Base-by-base conservation (phyloP, 495 filamentous ascomycete genomes). In the Neurospora sp. region DNA sequence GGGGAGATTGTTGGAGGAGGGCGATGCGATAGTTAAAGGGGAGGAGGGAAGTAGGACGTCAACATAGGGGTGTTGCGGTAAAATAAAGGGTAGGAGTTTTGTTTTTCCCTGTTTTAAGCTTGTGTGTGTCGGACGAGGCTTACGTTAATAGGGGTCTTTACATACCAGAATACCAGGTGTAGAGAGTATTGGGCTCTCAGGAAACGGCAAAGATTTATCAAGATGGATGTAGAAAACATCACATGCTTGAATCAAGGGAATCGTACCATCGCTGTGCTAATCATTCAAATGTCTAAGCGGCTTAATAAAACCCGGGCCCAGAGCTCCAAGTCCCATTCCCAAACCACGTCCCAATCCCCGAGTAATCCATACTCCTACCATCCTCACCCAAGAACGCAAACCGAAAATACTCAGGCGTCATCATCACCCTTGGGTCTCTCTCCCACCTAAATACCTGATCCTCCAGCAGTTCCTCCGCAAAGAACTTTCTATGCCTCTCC, bases 1-100 rank as follows among this genome's bases (percentile, higher is more conserved):
- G 2, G 79, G 79, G 37, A 77, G 77, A 16, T 83, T 86, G 75
- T 83, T 89, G 74, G 84, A 84, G 69, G 84, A 88, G 59, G 87
- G 86, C n/a, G 86, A 89, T 42, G 82, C 79, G 12, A 83, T 83
- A 37, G 44, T 88, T 40, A 79, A 74, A 42, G 84, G 80, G 12
- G 80, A 79, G 18, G 70, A 71, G 39, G 70, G 70, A 12, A 38
- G 46, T 62, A 35, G 7, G 1, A 27, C 27, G 23, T 62, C 54
- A 62, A 62, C 54, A 31, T 31, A 31, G 54, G n/a, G 69, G n/a
- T n/a, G n/a, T n/a, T n/a, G n/a, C n/a, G n/a, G n/a, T n/a, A n/a
- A n/a, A n/a, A n/a, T n/a, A n/a, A n/a, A n/a, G n/a, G n/a, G n/a
- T n/a, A n/a, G n/a, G n/a, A n/a, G n/a, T n/a, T n/a, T n/a, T n/a